Evolutionary conservation across 495 filamentous ascomycete species (phyloP), one percentile per base, ranked within the genome.

Genomic region (Penicillium steckii): DNA sequence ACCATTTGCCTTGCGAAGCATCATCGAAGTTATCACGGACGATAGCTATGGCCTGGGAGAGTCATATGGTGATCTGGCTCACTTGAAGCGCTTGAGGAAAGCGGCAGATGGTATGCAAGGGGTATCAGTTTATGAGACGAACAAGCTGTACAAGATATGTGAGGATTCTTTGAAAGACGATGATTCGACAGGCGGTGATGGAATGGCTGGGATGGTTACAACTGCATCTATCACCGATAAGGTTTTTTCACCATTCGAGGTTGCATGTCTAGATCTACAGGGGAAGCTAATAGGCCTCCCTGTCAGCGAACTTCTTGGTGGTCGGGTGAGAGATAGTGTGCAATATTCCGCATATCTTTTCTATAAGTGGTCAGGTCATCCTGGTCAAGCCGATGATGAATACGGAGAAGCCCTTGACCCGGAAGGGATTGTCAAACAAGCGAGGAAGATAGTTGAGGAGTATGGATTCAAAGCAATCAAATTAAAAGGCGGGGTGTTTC

Each of bases 1-100:
- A 21, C 50, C 32, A 12, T 50, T 50, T 9, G 47, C 47, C n/a
- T 27, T 50, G 15, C 30, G 50, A 15, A 52, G 42, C 29, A 52
- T 41, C 3, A 46, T 52, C 19, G 23, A 46, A 22, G 12, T 46
- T 10, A 18, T 32, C n/a, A 52, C 47, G 13, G 32, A 52, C 23
- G 32, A 44, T 32, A 45, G 26, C 24, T 38, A 40, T 7, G 50
- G 32, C 9, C 21, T 46, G 10, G 42, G 32, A 13, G 30, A 40
- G 29, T 52, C 29, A 17, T 46, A 40, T 13, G 42, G 24, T 8
- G 23, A 46, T 12, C 30, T 12, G 15, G 30, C 42, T 22, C 41
- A 33, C 30, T 17, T 45, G 10, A 9, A 21, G 8, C 42, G 22
- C 7, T 13, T 52, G 21, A 29, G 24, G 25, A 25, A 44, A 10